Evolutionary conservation across 1,139 yeast genomes (phyloP), one percentile per base, ranked within the genome.

Genomic region (Yamadazyma dushanensis): DNA sequence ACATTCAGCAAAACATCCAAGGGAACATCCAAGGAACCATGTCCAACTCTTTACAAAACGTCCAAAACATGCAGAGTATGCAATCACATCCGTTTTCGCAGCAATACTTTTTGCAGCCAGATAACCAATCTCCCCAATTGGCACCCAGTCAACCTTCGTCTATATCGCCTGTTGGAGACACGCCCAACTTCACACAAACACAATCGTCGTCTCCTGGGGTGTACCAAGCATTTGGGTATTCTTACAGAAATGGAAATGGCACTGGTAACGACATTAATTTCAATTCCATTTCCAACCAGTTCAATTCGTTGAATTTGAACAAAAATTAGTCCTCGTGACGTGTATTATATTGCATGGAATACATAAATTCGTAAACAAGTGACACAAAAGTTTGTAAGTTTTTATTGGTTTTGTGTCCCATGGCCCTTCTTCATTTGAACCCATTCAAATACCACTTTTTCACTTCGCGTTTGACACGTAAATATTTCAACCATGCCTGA

Each of bases 231-330:
- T 50, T 47, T 37, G 47, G 51, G 19, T 43, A 43, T 16, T 49
- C 45, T 9, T 45, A 34, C n/a, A n/a, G n/a, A n/a, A n/a, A n/a
- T n/a, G n/a, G n/a, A 31, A 42, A 44, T 28, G 32, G 37, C 29
- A 27, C 29, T 29, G 23, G 16, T 8, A 29, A 22, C 16, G 16
- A 19, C 16, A 18, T 19, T 16, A 30, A 29, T 18, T 34, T 40
- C 22, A 37, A 32, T 25, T 34, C 29, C 11, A 36, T 42, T 29
- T 37, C 51, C 14, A 41, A 34, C 27, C 68, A 64, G 42, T 54
- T 65, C 46, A 60, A 61, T 46, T 57, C 67, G n/a, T 60, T 66
- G 50, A 61, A 59, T 45, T 61, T 65, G 49, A 60, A 61, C 46
- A 46, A 43, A 41, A 43, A 43, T 29, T 38, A 16, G n/a, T n/a